Base-by-base conservation (phyloP, 352 stramenopile species). In the Globisporangium recalcitrans region DNA sequence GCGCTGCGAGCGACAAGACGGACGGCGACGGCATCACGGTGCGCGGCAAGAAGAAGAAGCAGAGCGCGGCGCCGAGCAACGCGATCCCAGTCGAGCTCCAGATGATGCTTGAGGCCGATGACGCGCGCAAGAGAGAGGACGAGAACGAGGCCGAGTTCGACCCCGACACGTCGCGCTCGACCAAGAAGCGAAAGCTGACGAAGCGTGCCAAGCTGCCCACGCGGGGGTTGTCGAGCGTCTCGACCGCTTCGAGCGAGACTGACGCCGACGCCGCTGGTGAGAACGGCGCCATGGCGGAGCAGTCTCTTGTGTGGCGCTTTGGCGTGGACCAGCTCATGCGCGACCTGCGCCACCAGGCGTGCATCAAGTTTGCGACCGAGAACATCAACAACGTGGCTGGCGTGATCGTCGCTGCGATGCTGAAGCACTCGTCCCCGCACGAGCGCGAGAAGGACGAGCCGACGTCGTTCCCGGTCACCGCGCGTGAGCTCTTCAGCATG, bases 311-410 rank as follows among this genome's bases (percentile, higher is more conserved):
- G 62, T 96, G 87, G 87, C 83, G 87, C 48, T 87, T 75, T 32
- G 87, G 87, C 31, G 74, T 80, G 16, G 85, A 85, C 34, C 85
- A 96, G 56, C 69, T 96, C 32, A 74, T 93, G 71, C 87, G 87
- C 13, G 82, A 91, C 40, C 58, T 96, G 60, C 82, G 87, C 34
- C 87, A 94, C 67, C 77, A 79, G 44, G 80, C 85, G 44, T 93
- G 80, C 61, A 85, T 93, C 69, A 71, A 66, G 58, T 94, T 94
- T 61, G 83, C 87, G 29, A 88, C 70, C 13, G 87, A 96, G 65
- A 93, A 91, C 65, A 82, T 96, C 63, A 94, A 96, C 64, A 77
- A 80, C 9, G 85, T 93, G 29, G 85, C 84, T 0, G 82, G 86
- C 21, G 78, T 87, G 36, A 84, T 96, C 60, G 85, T 96, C 19